Conservation (phyloP, 192 early-diverging fungal genomes). For the Coemansia sp. region DNA sequence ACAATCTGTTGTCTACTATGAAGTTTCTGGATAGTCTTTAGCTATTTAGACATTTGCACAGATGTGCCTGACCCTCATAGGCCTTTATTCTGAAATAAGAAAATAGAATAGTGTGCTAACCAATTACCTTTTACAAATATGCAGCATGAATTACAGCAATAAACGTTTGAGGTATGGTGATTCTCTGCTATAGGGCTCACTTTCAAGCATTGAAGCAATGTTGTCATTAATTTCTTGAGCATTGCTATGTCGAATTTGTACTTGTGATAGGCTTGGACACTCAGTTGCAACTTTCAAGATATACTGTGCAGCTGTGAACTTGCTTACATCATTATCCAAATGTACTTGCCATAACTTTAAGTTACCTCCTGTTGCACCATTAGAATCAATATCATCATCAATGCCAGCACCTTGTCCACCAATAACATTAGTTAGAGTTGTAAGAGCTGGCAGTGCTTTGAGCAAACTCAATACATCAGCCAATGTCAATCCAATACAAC, state of each 20-base stretch:
- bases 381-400: not conserved
- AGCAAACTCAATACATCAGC: not conserved
- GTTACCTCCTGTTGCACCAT: no score
- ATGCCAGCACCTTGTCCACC: not conserved
- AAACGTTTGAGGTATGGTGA: no score
- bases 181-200: no score
- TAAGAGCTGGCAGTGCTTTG: not conserved
- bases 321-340: not conserved
- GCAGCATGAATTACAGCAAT: no score
- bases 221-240: not conserved
- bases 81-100: no score
- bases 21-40: no score
- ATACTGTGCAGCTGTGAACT: not conserved
- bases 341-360: not conserved
- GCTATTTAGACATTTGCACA: no score
- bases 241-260: not conserved
- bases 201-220: not conserved
- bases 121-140: no score
- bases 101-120: no score
- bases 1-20: no score
- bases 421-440: not conserved
- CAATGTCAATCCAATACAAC: no score
- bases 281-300: not conserved
- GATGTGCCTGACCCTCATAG: no score
- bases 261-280: not conserved